Conservation (phyloP, 2,329 filamentous ascomycete species). For the Stagonosporopsis rhizophila region DNA sequence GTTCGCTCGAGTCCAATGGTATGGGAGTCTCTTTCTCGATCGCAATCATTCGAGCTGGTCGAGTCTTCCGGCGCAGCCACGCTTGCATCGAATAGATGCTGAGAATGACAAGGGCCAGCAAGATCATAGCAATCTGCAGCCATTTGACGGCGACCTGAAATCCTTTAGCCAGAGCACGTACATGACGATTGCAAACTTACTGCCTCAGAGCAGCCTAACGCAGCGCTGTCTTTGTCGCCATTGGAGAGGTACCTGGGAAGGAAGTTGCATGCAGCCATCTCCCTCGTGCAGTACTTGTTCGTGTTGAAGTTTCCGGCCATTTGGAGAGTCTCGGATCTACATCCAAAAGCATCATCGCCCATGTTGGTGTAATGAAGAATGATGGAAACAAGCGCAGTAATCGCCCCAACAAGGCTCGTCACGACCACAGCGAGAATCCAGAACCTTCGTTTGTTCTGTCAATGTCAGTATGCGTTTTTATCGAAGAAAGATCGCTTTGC, state of each 20-base stretch:
- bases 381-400: constrained; percentile 32
- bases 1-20: constrained; percentile 6
- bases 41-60: constrained; percentile 9
- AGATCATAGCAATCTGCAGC: constrained; percentile 35
- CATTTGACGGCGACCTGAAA: constrained; percentile 39
- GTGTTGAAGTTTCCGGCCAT: constrained; percentile 33
- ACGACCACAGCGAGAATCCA: constrained; percentile 34
- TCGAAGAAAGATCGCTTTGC: not conserved
- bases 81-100: constrained; percentile 34
- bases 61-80: constrained; percentile 30
- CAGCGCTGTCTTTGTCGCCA: constrained; percentile 19
- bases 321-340: constrained; percentile 29
- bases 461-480: constrained; percentile 10
- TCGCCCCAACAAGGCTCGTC: constrained; percentile 23
- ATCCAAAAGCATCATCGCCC: constrained; percentile 35
- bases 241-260: constrained; percentile 23
- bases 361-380: constrained; percentile 36
- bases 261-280: constrained; percentile 38
- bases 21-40: constrained; percentile 16
- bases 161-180: not conserved
- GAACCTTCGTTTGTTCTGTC: constrained; percentile 36
- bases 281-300: constrained; percentile 39
- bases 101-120: constrained; percentile 29
- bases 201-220: constrained; percentile 35
- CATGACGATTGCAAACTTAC: constrained; percentile 24